phyloP scores from a whole-genome alignment of 306 rosid species.

The Cucurbita ficifolia region DNA sequence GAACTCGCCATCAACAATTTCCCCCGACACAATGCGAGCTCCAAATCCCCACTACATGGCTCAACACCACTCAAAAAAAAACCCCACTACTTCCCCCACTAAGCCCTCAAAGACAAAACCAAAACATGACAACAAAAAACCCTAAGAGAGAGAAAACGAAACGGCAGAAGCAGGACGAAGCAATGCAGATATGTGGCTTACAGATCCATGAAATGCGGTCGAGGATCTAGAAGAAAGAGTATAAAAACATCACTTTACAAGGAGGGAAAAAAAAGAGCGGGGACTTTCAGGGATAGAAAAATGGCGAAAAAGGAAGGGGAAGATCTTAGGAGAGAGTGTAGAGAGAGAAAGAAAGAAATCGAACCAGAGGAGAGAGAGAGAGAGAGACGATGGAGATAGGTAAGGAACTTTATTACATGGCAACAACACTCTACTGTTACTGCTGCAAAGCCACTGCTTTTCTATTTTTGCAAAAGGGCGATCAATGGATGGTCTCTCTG shows the following conservation, averaged over 20 bases:
- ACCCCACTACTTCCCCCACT: neutral
- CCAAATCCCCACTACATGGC: slow-evolving; percentile 20
- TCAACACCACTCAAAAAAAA: neutral
- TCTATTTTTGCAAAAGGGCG: neutral
- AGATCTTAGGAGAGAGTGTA: slow-evolving; percentile 1
- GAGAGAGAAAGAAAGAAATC: neutral
- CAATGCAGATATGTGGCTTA: slow-evolving; percentile 24
- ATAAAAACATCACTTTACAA: neutral
- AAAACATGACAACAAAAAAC: slow-evolving; percentile 7
- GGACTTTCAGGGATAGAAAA: neutral
- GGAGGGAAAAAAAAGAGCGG: neutral
- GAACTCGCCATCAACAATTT: slow-evolving; percentile 12
- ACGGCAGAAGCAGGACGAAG: neutral
- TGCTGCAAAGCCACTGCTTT: neutral
- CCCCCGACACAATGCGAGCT: slow-evolving; percentile 10
- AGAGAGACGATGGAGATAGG: neutral
- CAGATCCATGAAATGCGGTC: slow-evolving; percentile 59
- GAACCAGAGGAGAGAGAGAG: neutral
- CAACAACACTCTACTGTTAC: slow-evolving; percentile 7
- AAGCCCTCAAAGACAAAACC: neutral
- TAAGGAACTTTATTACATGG: slow-evolving; percentile 8
- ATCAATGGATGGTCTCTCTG: neutral
- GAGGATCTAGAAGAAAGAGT: slow-evolving; percentile 27
- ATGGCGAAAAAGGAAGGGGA: neutral
- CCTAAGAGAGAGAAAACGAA: slow-evolving; percentile 41